These are phyloP conservation scores for Entomortierella lignicola DNA, from an alignment of 192 early-diverging fungal species.

Conservation along the genomic window DNA sequence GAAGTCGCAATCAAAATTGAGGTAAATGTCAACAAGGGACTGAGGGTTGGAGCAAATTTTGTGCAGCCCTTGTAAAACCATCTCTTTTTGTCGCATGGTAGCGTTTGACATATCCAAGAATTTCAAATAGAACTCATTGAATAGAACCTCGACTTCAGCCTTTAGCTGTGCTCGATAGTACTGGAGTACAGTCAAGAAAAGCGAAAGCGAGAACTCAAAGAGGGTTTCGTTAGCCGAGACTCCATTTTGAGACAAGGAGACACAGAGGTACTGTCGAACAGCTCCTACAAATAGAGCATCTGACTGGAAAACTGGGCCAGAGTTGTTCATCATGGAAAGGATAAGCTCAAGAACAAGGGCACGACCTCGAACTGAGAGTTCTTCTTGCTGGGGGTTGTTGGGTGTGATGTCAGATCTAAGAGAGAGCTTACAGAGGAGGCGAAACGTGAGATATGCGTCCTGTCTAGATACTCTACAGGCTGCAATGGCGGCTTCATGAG, in stretches of 20 bases:
- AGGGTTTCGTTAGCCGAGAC: slow-evolving; percentile 60
- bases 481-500: slow-evolving; percentile 26
- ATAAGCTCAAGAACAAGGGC: slow-evolving; percentile 58
- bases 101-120: slow-evolving; percentile 82
- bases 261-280: slow-evolving; percentile 57
- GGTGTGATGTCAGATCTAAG: slow-evolving; percentile 43
- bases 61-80: slow-evolving; percentile 78
- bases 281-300: slow-evolving; percentile 53
- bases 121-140: slow-evolving; percentile 89
- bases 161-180: slow-evolving; percentile 69
- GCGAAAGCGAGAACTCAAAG: slow-evolving; percentile 59
- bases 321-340: slow-evolving; percentile 62
- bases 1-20: slow-evolving; percentile 94
- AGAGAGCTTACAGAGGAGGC: slow-evolving; percentile 56
- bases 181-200: slow-evolving; percentile 54
- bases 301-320: slow-evolving; percentile 56
- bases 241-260: slow-evolving; percentile 60
- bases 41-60: slow-evolving; percentile 79
- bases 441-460: slow-evolving; percentile 58
- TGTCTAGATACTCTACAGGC: slow-evolving; percentile 48
- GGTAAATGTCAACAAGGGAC: slow-evolving; percentile 88
- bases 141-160: slow-evolving; percentile 87
- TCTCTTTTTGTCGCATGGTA: slow-evolving; percentile 75
- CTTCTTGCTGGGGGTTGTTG: slow-evolving; percentile 50
- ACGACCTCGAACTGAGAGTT: slow-evolving; percentile 55